These are phyloP conservation scores for Multifurca ochricompacta DNA, from an alignment of 768 basidiomycete genomes.

Conservation along the genomic window DNA sequence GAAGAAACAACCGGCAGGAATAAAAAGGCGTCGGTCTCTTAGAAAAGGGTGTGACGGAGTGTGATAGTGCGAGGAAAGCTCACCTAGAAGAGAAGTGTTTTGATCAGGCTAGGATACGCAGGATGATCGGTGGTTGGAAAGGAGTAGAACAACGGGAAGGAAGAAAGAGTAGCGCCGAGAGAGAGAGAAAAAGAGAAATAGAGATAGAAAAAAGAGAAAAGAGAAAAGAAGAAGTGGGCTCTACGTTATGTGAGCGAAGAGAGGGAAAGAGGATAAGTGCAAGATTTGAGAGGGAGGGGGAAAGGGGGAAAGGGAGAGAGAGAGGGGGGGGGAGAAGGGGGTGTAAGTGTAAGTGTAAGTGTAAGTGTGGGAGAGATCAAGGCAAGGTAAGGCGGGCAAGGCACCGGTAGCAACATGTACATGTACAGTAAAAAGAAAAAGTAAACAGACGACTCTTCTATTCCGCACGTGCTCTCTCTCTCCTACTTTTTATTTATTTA, in stretches of 20 bases:
- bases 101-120: conserved; percentile 5
- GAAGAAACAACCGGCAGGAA: too few relatives aligned
- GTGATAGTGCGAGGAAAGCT: not conserved
- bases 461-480: not conserved
- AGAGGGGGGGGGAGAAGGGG: not conserved
- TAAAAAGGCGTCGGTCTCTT: not conserved
- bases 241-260: not conserved
- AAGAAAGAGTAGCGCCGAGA: not conserved
- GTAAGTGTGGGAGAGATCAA: not conserved
- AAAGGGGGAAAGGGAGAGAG: not conserved
- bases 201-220: too few relatives aligned
- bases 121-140: conserved; percentile 3
- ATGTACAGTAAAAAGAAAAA: too few relatives aligned
- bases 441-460: not conserved
- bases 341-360: not conserved
- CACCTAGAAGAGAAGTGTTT: not conserved
- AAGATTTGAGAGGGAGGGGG: not conserved
- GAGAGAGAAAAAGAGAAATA: not conserved
- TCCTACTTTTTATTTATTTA: too few relatives aligned
- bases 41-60: not conserved
- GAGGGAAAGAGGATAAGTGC: not conserved
- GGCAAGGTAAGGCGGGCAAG: not conserved
- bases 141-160: not conserved
- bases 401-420: too few relatives aligned
- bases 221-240: not conserved